Base-by-base conservation (phyloP, 495 filamentous ascomycete genomes). In the Chaetomium fimeti region DNA sequence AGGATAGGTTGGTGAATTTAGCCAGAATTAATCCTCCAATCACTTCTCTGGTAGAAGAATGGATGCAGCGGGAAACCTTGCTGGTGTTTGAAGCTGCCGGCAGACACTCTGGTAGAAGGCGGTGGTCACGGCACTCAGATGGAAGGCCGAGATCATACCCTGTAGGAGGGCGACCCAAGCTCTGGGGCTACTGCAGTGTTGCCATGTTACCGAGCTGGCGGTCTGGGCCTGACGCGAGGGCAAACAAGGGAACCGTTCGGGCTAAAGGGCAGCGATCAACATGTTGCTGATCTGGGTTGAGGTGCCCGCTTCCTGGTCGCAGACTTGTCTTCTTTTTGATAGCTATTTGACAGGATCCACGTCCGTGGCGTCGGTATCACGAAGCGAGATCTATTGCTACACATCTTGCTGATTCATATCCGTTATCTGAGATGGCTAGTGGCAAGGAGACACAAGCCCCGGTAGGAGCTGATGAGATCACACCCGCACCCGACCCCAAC, bases 1-100 rank as follows among this genome's bases (percentile, higher is more conserved):
- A 36, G 47, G 42, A 25, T 47, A 48, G 42, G 15, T 47, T 47
- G 11, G 38, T 12, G 6, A 2, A 36, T 62, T 64, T 60, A 69
- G 64, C 32, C 67, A 64, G 61, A 69, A 69, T 59, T 64, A 36
- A 20, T 61, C 63, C 64, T 58, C 64, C 64, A 66, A 67, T 68
- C 51, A 51, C 18, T 27, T 2, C 18, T 16, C 6, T 48, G 2
- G 20, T 13, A 42, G 13, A 6, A 2, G 3, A 32, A 36, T 2
- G 52, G 52, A 45, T n/a, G 16, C 1, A 40, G 32, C 16, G 16
- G n/a, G 8, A 38, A 55, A n/a, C 16, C 8, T 25, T 25, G 11
- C 3, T 25, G 15, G 25, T 16, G 24, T 27, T 27, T 28, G 16
- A 18, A 55, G 16, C 24, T 9, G 52, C 18, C n/a, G 16, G 27